phyloP scores from a whole-genome alignment of 2,329 filamentous ascomycete species.

The Cylindrodendrum hubeiense region DNA sequence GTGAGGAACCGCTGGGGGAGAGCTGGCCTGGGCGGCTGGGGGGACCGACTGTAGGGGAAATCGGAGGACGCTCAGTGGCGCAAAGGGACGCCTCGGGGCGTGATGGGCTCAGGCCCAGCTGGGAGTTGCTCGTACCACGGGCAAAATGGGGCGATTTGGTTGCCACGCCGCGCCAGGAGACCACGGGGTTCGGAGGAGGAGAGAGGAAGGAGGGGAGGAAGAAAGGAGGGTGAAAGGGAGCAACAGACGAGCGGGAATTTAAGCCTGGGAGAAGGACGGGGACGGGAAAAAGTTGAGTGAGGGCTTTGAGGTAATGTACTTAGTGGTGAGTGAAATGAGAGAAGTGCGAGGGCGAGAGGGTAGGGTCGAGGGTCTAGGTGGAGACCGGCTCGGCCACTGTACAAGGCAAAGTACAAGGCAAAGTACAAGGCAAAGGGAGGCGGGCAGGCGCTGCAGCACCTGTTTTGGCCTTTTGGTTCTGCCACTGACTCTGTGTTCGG shows the following conservation, averaged over 20 bases:
- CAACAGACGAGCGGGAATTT: slow-evolving; percentile 45
- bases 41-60: slow-evolving; percentile 15
- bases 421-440: background rate
- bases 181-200: slow-evolving; percentile 26
- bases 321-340: slow-evolving; percentile 28
- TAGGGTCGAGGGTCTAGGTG: slow-evolving; percentile 22
- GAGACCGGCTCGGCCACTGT: slow-evolving; percentile 18
- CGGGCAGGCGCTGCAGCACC: slow-evolving; percentile 12
- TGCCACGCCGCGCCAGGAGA: slow-evolving; percentile 34
- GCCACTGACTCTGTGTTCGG: slow-evolving; percentile 2
- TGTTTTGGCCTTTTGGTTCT: background rate
- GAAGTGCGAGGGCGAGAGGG: slow-evolving; percentile 22
- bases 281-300: slow-evolving; percentile 39
- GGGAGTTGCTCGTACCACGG: slow-evolving; percentile 31
- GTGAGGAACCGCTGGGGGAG: slow-evolving; percentile 22
- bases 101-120: slow-evolving; percentile 39
- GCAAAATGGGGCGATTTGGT: slow-evolving; percentile 30
- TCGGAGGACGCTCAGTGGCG: slow-evolving; percentile 36
- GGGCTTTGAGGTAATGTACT: slow-evolving; percentile 41
- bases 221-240: slow-evolving; percentile 10
- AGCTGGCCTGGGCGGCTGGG: slow-evolving; percentile 5
- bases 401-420: background rate
- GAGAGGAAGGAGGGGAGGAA: slow-evolving; percentile 15
- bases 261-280: slow-evolving; percentile 35
- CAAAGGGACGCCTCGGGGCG: slow-evolving; percentile 39